A percentile compares a stretch with the other conserved stretches of the same genome.
Conservation (phyloP, 306 rosid genomes). For the Acacia crassicarpa region DNA sequence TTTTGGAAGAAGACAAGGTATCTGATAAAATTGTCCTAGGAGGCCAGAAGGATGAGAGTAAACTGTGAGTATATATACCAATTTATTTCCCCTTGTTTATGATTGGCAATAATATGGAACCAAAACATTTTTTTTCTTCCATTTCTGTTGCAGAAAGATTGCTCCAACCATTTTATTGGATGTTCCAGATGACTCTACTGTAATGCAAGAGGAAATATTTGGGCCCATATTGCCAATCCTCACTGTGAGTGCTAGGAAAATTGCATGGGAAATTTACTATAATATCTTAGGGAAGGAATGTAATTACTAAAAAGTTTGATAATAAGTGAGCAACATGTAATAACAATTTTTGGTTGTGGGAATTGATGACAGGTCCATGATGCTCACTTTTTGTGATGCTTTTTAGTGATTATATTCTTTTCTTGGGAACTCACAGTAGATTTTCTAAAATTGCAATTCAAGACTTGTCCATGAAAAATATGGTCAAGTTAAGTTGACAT, state of each 20-base stretch:
- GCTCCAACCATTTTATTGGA: conserved; percentile 77
- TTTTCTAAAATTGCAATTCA: background rate
- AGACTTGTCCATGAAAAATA: conserved; percentile 3
- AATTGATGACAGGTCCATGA: too few relatives aligned
- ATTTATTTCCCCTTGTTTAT: conserved; percentile 9
- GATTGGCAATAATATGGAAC: conserved; percentile 6
- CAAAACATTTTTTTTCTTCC: conserved; percentile 20
- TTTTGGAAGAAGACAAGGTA: conserved; percentile 66
- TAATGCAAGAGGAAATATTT: conserved; percentile 87
- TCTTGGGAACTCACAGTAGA: too few relatives aligned
- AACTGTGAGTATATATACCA: conserved; percentile 51
- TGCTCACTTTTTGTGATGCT: too few relatives aligned
- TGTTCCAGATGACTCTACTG: conserved; percentile 61
- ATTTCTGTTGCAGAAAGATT: conserved; percentile 55
- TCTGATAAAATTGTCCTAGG: conserved; percentile 71
- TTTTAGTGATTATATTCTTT: too few relatives aligned
- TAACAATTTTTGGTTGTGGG: too few relatives aligned
- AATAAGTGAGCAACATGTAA: too few relatives aligned
- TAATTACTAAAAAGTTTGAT: too few relatives aligned
- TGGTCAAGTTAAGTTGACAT: background rate
- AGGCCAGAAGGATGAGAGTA: conserved; percentile 68
- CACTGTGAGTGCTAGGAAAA: conserved; percentile 49
- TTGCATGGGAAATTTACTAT: too few relatives aligned
- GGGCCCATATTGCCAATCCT: conserved; percentile 78
- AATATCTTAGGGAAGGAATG: too few relatives aligned